Evolutionary conservation across 208 protist species (phyloP).

Genomic region (Crithidia thermophila): DNA sequence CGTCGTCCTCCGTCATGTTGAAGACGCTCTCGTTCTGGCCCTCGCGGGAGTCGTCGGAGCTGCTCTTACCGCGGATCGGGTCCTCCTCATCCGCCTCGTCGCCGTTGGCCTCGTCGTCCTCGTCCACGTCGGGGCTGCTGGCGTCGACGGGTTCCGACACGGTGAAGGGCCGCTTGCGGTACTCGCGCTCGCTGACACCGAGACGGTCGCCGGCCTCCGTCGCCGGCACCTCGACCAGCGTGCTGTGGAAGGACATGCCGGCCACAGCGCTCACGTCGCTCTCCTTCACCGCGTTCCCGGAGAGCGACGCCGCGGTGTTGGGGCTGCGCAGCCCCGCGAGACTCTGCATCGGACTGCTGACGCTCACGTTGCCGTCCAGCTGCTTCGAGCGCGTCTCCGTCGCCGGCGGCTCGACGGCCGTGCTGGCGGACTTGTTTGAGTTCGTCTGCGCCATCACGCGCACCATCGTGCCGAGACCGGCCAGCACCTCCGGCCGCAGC

Average conservation of each 20-base stretch:
- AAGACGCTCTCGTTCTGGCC: conserved; percentile 48
- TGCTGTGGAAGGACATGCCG: conserved; percentile 26
- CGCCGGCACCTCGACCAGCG: conserved; percentile 10
- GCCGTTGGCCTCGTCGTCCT: conserved; percentile 17
- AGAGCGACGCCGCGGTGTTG: not conserved
- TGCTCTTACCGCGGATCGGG: conserved; percentile 15
- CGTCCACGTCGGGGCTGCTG: conserved; percentile 17
- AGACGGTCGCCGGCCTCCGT: conserved; percentile 17
- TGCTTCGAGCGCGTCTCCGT: conserved; percentile 28
- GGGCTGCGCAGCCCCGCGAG: not conserved
- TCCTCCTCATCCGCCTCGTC: conserved; percentile 34
- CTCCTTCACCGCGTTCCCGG: conserved; percentile 5
- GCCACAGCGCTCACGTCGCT: conserved; percentile 1
- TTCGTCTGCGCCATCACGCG: conserved; percentile 36
- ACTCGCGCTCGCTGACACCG: not conserved
- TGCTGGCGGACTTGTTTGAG: conserved; percentile 36
- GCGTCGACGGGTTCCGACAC: conserved; percentile 4
- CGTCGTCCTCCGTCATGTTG: conserved; percentile 42
- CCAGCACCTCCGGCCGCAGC: conserved; percentile 59
- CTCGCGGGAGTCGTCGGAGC: conserved; percentile 34
- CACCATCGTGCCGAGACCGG: conserved; percentile 42
- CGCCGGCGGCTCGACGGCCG: conserved; percentile 40
- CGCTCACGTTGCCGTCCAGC: conserved; percentile 3
- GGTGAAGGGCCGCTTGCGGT: conserved; percentile 2
- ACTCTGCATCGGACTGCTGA: conserved; percentile 16